Conservation (phyloP, 2,329 filamentous ascomycete species). For the Bipolaris oryzae region DNA sequence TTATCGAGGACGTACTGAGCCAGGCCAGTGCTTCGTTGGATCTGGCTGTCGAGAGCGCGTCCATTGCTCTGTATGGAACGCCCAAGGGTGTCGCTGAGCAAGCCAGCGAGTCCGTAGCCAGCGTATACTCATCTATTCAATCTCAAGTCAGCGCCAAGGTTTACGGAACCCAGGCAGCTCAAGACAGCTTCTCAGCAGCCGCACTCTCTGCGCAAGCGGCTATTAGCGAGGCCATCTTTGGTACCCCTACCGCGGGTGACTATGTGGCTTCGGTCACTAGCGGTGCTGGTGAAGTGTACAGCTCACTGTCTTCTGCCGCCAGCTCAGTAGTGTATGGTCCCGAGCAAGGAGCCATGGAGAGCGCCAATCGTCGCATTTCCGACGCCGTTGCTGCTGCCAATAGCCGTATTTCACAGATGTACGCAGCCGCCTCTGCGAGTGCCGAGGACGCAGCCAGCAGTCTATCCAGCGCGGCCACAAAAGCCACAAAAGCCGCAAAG, state of each 20-base stretch:
- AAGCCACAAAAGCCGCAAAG: conserved; percentile 54
- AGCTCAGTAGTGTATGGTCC: conserved; percentile 57
- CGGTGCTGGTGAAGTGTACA: conserved; percentile 47
- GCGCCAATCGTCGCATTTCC: conserved; percentile 50
- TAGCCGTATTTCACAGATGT: conserved; percentile 50
- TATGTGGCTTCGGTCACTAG: conserved; percentile 53
- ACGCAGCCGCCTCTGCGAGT: conserved; percentile 44
- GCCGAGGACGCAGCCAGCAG: conserved; percentile 57
- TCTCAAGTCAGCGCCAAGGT: conserved; percentile 60
- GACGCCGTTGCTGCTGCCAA: conserved; percentile 54
- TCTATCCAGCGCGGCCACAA: conserved; percentile 43
- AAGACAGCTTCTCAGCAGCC: conserved; percentile 59
- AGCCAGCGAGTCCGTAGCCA: conserved; percentile 60
- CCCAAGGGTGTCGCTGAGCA: conserved; percentile 60
- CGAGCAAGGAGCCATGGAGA: conserved; percentile 54
- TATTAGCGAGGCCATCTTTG: conserved; percentile 64
- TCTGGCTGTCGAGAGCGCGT: conserved; percentile 64
- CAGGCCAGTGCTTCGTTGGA: conserved; percentile 63
- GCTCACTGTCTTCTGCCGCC: conserved; percentile 35
- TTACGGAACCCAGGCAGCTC: conserved; percentile 62
- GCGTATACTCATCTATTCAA: conserved; percentile 58
- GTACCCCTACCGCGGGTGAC: conserved; percentile 56
- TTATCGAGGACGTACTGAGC: conserved; percentile 63
- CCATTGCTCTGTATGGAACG: conserved; percentile 63
- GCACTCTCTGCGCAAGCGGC: conserved; percentile 61